A percentile compares a stretch with the other conserved stretches of the same genome.
Evolutionary conservation across 73 alveolate genomes (phyloP).

Genomic region (Uronychia binucleata): DNA sequence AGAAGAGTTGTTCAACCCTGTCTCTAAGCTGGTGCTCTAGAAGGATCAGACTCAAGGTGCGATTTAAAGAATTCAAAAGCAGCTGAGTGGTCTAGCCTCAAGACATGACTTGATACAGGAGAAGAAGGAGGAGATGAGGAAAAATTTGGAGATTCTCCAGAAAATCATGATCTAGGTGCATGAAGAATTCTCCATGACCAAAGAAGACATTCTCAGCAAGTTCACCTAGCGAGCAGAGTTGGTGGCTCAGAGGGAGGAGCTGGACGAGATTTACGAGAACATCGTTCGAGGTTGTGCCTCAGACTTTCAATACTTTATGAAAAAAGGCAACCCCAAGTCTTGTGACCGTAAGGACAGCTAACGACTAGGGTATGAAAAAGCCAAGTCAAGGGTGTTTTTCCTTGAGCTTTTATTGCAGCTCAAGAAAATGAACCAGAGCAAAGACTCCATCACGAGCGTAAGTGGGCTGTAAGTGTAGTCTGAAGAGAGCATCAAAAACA

Average conservation of each 20-base stretch:
- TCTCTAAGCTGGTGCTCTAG: too few relatives aligned
- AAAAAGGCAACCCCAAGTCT: neutral
- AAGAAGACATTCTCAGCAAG: conserved; percentile 64
- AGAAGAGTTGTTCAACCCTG: too few relatives aligned
- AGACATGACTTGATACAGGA: too few relatives aligned
- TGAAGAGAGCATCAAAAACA: neutral
- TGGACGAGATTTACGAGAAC: conserved; percentile 59
- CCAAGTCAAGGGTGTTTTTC: neutral
- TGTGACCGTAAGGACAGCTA: neutral
- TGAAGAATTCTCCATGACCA: conserved; percentile 59
- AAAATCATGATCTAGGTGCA: neutral
- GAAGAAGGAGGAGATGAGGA: too few relatives aligned
- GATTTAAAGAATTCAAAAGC: too few relatives aligned
- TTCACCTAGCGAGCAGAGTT: conserved; percentile 67
- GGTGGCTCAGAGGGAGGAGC: conserved; percentile 70
- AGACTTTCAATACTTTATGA: neutral
- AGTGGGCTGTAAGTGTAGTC: neutral
- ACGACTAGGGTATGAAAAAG: neutral
- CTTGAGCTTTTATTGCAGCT: neutral
- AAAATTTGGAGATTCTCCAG: too few relatives aligned
- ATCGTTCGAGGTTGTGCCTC: neutral
- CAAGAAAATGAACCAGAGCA: neutral
- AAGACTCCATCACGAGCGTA: neutral
- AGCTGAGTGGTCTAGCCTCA: too few relatives aligned
- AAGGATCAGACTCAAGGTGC: too few relatives aligned